phyloP scores from a whole-genome alignment of 2,329 filamentous ascomycete genomes.

The Aspergillus glaucus region DNA sequence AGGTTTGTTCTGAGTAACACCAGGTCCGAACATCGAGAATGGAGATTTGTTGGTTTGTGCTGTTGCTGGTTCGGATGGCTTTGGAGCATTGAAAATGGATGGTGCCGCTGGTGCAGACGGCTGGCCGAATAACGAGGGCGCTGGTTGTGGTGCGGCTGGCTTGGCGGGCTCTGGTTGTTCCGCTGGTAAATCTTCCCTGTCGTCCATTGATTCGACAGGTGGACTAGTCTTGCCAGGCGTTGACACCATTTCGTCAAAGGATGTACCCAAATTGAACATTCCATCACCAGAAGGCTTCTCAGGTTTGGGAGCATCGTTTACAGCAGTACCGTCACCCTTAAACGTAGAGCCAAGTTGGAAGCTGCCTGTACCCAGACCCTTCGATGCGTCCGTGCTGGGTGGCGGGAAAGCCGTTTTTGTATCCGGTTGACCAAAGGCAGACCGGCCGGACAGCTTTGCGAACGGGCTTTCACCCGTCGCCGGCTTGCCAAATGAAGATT shows the following conservation, averaged over 20 bases:
- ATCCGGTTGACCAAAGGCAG: slow-evolving; percentile 25
- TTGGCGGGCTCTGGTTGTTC: slow-evolving; percentile 13
- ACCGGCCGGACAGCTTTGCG: slow-evolving; percentile 20
- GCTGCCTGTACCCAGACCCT: slow-evolving; percentile 18
- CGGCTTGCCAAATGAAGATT: slow-evolving; percentile 16
- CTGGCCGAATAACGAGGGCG: slow-evolving; percentile 22
- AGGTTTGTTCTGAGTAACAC: slow-evolving; percentile 15
- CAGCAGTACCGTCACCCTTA: slow-evolving; percentile 37
- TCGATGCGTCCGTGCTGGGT: slow-evolving; percentile 21
- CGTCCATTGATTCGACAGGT: slow-evolving; percentile 33
- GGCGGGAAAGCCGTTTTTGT: slow-evolving; percentile 21
- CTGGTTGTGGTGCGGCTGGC: slow-evolving; percentile 13
- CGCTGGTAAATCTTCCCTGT: slow-evolving; percentile 24
- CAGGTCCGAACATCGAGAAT: slow-evolving; percentile 25
- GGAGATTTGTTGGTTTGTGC: slow-evolving; percentile 25
- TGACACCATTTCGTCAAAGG: slow-evolving; percentile 38
- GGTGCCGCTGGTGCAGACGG: slow-evolving; percentile 18
- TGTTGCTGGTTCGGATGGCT: slow-evolving; percentile 19
- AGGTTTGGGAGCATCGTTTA: slow-evolving; percentile 35
- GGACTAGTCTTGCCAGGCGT: slow-evolving; percentile 25
- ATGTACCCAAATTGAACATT: slow-evolving; percentile 33
- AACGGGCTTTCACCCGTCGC: slow-evolving; percentile 19
- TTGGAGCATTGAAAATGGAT: slow-evolving; percentile 28
- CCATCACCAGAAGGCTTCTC: slow-evolving; percentile 22
- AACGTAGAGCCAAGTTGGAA: slow-evolving; percentile 42